Evolutionary conservation across 2,329 filamentous ascomycete species (phyloP).

Genomic region (Alternaria sp.): DNA sequence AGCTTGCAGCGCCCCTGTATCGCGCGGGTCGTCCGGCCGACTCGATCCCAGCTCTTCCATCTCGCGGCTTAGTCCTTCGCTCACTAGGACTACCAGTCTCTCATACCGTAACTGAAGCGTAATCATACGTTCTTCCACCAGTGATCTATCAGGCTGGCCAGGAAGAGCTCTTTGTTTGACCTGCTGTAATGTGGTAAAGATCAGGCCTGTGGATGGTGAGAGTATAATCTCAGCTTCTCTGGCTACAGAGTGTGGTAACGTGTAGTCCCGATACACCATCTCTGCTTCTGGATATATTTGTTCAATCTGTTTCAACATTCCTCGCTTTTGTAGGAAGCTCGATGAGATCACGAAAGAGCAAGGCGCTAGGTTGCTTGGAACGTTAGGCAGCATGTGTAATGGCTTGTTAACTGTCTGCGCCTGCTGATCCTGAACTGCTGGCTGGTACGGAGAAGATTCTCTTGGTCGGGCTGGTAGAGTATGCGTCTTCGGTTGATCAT

Average conservation of each 20-base stretch:
- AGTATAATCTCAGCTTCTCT: slow-evolving; percentile 77
- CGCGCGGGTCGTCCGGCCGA: slow-evolving; percentile 46
- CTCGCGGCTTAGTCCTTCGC: slow-evolving; percentile 50
- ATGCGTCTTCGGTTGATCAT: not conserved
- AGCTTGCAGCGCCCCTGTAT: slow-evolving; percentile 58
- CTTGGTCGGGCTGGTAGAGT: not conserved
- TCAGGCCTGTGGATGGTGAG: slow-evolving; percentile 72
- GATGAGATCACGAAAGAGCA: slow-evolving; percentile 64
- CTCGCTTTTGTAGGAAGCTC: slow-evolving; percentile 55
- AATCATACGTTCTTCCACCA: slow-evolving; percentile 64
- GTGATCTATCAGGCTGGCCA: slow-evolving; percentile 56
- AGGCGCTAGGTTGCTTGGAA: slow-evolving; percentile 31
- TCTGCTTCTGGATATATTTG: slow-evolving; percentile 59
- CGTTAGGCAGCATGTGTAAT: slow-evolving; percentile 36
- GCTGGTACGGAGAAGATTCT: not conserved
- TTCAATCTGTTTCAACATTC: slow-evolving; percentile 62
- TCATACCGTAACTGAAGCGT: slow-evolving; percentile 69
- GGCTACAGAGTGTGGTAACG: slow-evolving; percentile 31
- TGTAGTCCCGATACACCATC: slow-evolving; percentile 69
- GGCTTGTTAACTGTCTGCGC: not conserved
- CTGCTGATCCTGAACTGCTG: not conserved
- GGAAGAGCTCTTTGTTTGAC: slow-evolving; percentile 76
- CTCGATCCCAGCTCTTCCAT: slow-evolving; percentile 32
- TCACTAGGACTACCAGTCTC: slow-evolving; percentile 71
- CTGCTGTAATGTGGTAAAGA: slow-evolving; percentile 75